Evolutionary conservation across 257 asterid species (phyloP), one percentile per base, ranked within the genome.

Genomic region (Fraxinus cuspidata): DNA sequence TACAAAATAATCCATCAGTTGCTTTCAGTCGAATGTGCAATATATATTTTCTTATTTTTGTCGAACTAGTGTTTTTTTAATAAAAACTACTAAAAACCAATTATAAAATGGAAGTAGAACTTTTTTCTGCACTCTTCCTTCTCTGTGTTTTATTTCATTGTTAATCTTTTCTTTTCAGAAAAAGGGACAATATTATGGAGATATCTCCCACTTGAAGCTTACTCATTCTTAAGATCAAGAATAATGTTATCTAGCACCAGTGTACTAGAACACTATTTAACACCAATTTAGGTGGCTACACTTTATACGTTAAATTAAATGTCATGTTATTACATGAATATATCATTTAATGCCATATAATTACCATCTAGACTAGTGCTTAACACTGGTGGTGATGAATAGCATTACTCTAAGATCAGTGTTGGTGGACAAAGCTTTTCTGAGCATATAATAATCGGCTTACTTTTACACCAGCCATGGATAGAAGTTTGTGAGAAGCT

Each of bases 401-500:
- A 9, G 2, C 13, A 38, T 38, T 9, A 9, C 44, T 38, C 13
- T 67, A 44, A 73, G 73, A 72, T 73, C 25, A 79, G 76, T 31
- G 74, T 73, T 56, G 60, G 74, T 38, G 51, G 69, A 73, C 73
- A 74, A 79, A 44, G 78, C 75, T 10, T 21, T 42, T 29, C 16
- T 44, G 23, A 77, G 75, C 5, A 73, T 49, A 47, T 10, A 78
- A 1, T 44, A 72, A 13, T 65, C 40, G 56, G 73, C 96, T 92
- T 90, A 92, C 98, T 78, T 90, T 94, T 75, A 94, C 82, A 64
- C 93, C 92, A 13, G 98, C 96, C 94, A 94, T 81, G 3, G 94
- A 87, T 51, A 94, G 82, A 85, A 94, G 96, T 66, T 89, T 92
- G 87, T 88, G 94, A 18, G 98, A 92, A 40, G 97, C 98, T 75